These are phyloP conservation scores for Cercophora newfieldiana DNA, from an alignment of 495 filamentous ascomycete species.

Conservation along the genomic window DNA sequence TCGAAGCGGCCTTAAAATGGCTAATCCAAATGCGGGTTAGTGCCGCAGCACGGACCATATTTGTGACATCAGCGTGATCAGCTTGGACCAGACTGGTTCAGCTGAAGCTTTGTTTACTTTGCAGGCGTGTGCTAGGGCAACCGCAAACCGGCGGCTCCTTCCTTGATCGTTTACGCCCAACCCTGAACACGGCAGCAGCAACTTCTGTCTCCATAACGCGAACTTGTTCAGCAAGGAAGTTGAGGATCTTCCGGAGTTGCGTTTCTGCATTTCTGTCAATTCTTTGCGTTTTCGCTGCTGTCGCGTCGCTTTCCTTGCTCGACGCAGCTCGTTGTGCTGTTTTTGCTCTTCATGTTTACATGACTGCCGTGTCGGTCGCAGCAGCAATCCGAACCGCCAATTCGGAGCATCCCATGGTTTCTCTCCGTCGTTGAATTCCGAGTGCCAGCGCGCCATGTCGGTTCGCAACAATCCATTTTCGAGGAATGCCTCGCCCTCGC, in stretches of 20 bases:
- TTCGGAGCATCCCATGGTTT: conserved; percentile 25
- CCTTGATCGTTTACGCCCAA: not conserved
- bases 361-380: conserved; percentile 12
- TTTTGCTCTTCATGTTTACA: conserved; percentile 26
- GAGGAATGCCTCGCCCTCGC: conserved; percentile 61
- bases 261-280: conserved; percentile 5
- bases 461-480: conserved; percentile 75
- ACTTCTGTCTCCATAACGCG: conserved; percentile 9
- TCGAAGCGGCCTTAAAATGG: not conserved
- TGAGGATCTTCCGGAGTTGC: conserved; percentile 15
- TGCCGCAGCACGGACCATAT: conserved; percentile 16
- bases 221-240: not conserved
- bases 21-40: not conserved
- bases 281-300: conserved; percentile 6
- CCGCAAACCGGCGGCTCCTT: conserved; percentile 5
- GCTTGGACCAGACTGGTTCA: conserved; percentile 4
- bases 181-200: conserved; percentile 7
- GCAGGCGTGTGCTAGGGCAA: conserved; percentile 27
- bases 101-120: conserved; percentile 33
- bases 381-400: conserved; percentile 15
- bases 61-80: conserved; percentile 24
- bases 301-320: not conserved
- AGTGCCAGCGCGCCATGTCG: conserved; percentile 39
- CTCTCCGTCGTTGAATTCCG: conserved; percentile 5
- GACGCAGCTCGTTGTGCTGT: not conserved